A percentile compares a stretch with the other conserved stretches of the same genome.
Conservation (phyloP, 768 basidiomycete genomes). For the Russula lepida region DNA sequence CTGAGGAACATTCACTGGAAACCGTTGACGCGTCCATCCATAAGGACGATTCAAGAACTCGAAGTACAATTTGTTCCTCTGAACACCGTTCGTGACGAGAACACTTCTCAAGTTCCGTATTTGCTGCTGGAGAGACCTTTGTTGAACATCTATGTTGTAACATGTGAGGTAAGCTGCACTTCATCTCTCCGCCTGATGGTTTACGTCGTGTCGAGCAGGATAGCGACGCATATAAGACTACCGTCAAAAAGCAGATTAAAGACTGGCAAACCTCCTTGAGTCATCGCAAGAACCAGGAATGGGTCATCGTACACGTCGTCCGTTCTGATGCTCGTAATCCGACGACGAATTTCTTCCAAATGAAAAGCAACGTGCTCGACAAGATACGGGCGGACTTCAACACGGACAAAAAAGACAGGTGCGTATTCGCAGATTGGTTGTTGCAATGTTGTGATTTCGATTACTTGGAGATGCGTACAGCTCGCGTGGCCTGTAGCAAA, state of each 20-base stretch:
- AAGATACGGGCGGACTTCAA: conserved; percentile 93
- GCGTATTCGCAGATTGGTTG: conserved; percentile 9
- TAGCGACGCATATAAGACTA: conserved; percentile 67
- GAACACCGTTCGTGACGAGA: conserved; percentile 62
- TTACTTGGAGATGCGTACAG: conserved; percentile 60
- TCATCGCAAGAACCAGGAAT: conserved; percentile 79
- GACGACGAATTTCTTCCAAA: conserved; percentile 67
- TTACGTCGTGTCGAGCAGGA: conserved; percentile 32
- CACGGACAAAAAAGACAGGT: conserved; percentile 80
- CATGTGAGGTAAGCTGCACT: conserved; percentile 65
- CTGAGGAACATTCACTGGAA: conserved; percentile 93
- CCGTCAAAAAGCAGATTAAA: conserved; percentile 77
- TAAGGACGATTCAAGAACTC: conserved; percentile 87
- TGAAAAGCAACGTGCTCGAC: conserved; percentile 79
- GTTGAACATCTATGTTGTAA: conserved; percentile 76
- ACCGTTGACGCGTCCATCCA: conserved; percentile 53
- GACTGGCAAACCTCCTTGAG: conserved; percentile 75
- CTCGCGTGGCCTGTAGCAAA: conserved; percentile 65
- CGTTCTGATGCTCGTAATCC: conserved; percentile 55
- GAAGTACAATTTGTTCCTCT: conserved; percentile 63
- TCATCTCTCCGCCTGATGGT: conserved; percentile 15
- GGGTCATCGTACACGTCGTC: conserved; percentile 84
- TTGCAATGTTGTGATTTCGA: conserved; percentile 1
- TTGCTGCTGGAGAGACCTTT: conserved; percentile 81
- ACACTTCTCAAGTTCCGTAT: conserved; percentile 63